Evolutionary conservation across 805 yeast species (phyloP).

Genomic region (Kodamaea lidongshanica): DNA sequence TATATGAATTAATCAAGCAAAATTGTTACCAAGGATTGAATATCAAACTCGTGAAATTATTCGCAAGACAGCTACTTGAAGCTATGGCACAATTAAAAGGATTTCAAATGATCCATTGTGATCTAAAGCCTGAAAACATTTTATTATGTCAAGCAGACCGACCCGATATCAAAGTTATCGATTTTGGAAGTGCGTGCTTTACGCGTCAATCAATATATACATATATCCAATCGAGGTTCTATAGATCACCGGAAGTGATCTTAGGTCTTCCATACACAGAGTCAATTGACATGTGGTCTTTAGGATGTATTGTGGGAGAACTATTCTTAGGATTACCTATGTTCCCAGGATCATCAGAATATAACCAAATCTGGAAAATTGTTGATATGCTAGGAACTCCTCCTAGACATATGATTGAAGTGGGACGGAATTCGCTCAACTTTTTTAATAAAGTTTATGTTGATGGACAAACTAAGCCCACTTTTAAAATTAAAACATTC

Average conservation of each 20-base stretch:
- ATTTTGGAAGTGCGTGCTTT: constrained; percentile 94
- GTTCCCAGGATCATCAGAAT: constrained; percentile 93
- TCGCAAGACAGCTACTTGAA: constrained; percentile 76
- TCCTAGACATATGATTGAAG: constrained; percentile 94
- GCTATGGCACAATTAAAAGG: constrained; percentile 75
- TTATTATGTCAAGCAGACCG: constrained; percentile 71
- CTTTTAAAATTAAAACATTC: constrained; percentile 26
- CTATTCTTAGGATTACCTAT: constrained; percentile 85
- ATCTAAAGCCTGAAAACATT: constrained; percentile 93
- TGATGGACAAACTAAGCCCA: constrained; percentile 20
- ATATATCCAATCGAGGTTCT: constrained; percentile 87
- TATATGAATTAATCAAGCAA: constrained; percentile 86
- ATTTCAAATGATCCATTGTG: constrained; percentile 88
- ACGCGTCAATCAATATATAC: constrained; percentile 85
- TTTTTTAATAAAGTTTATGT: constrained; percentile 48
- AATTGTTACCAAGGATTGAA: constrained; percentile 89
- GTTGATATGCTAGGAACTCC: constrained; percentile 79
- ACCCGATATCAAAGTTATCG: constrained; percentile 87
- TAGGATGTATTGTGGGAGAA: constrained; percentile 90
- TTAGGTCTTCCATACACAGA: constrained; percentile 88
- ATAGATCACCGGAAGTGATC: constrained; percentile 91
- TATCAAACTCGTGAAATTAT: constrained; percentile 68
- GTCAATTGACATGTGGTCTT: constrained; percentile 95
- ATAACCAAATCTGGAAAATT: constrained; percentile 79
- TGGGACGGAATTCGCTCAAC: constrained; percentile 76